phyloP scores from a whole-genome alignment of 108 stramenopile species.

The Cyclotella atomus region DNA sequence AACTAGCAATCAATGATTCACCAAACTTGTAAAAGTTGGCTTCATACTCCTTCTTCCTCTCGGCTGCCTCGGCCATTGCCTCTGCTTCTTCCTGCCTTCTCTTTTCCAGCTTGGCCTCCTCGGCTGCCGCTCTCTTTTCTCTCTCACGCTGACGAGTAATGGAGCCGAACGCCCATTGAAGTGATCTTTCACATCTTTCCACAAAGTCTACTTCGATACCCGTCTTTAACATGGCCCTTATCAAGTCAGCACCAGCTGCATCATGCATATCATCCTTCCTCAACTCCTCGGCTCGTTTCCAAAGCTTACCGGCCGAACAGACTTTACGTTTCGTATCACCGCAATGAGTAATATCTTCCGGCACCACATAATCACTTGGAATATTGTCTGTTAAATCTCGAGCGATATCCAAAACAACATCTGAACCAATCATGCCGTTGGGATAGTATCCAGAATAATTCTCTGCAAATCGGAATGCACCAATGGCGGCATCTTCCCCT shows the following conservation, averaged over 20 bases:
- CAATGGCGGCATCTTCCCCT: conserved; percentile 57
- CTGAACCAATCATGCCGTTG: conserved; percentile 28
- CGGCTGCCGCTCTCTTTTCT: conserved; percentile 48
- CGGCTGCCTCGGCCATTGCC: conserved; percentile 55
- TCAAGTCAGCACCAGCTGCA: conserved; percentile 51
- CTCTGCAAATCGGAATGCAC: conserved; percentile 63
- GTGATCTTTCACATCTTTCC: conserved; percentile 46
- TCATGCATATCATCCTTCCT: conserved; percentile 59
- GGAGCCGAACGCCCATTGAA: conserved; percentile 53
- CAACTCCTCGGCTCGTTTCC: conserved; percentile 61
- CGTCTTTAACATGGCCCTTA: conserved; percentile 55
- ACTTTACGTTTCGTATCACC: conserved; percentile 36
- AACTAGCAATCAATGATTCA: conserved; percentile 20
- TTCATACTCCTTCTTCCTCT: conserved; percentile 58
- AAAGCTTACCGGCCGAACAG: conserved; percentile 61
- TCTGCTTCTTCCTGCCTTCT: conserved; percentile 47
- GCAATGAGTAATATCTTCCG: conserved; percentile 51
- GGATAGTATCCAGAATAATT: conserved; percentile 32
- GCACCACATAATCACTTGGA: conserved; percentile 31
- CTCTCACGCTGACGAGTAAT: conserved; percentile 52
- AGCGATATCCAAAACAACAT: conserved; percentile 36
- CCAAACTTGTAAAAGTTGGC: conserved; percentile 53
- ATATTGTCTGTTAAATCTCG: conserved; percentile 27
- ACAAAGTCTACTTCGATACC: conserved; percentile 62
- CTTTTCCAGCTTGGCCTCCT: conserved; percentile 60